Conservation (phyloP, 169 alveolate species). For the Plasmodium vinckei region DNA sequence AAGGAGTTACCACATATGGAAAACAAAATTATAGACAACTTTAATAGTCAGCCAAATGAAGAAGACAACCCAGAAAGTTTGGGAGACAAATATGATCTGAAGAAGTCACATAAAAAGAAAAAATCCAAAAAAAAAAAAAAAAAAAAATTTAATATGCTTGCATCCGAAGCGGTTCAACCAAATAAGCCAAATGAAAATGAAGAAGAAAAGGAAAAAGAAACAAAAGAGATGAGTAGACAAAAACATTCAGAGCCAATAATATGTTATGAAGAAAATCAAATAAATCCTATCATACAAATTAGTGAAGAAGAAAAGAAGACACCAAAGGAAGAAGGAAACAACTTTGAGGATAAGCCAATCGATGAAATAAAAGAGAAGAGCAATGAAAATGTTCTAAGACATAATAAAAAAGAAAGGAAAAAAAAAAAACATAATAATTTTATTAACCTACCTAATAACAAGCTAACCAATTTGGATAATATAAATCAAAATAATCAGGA, state of each 20-base stretch:
- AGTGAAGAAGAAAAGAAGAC: background rate
- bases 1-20: background rate
- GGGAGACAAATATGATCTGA: background rate
- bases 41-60: background rate
- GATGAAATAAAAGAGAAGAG: conserved; percentile 1
- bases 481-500: background rate
- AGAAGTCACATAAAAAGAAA: conserved; percentile 8
- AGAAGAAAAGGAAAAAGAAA: background rate
- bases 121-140: conserved; percentile 17
- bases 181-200: conserved; percentile 2
- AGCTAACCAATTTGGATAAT: background rate
- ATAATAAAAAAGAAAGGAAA: background rate
- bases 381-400: background rate
- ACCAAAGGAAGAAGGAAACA: background rate
- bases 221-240: background rate
- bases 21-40: background rate
- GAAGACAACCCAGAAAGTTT: background rate
- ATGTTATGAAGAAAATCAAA: background rate
- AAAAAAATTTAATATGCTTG: background rate
- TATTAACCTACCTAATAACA: background rate
- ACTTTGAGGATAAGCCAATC: too few species aligned
- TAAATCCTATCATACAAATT: background rate
- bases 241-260: background rate
- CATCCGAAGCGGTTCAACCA: conserved; percentile 17
- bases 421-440: background rate